Percentiles rank a stretch among this genome's conserved stretches.
These are phyloP conservation scores for Nakazawaea ishiwadae DNA, from an alignment of 805 yeast genomes.

Conservation along the genomic window DNA sequence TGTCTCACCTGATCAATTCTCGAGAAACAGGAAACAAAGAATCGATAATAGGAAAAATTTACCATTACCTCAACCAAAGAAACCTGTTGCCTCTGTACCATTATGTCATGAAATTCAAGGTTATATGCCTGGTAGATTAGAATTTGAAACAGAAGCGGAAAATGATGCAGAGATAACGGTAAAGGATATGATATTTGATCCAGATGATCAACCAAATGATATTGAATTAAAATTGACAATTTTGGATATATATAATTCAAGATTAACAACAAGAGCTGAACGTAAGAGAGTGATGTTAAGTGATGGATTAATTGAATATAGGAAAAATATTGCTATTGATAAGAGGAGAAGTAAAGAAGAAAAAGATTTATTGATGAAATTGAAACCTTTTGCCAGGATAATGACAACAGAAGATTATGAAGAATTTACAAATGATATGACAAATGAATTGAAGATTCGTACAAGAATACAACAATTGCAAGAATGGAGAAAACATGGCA, in stretches of 20 bases:
- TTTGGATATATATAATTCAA: constrained; percentile 82
- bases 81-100: constrained; percentile 90
- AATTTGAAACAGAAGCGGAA: constrained; percentile 93
- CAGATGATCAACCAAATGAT: constrained; percentile 85
- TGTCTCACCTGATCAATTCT: constrained; percentile 64
- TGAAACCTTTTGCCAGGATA: constrained; percentile 78
- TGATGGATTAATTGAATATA: constrained; percentile 78
- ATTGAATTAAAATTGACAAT: constrained; percentile 85
- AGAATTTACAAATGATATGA: constrained; percentile 63
- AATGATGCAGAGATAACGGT: constrained; percentile 94
- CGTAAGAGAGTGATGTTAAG: constrained; percentile 77
- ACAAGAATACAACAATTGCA: constrained; percentile 84
- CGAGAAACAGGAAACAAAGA: constrained; percentile 61
- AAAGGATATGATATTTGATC: constrained; percentile 93
- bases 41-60: constrained; percentile 67
- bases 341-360: constrained; percentile 87
- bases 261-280: constrained; percentile 89
- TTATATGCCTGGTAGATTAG: constrained; percentile 97
- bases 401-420: constrained; percentile 81
- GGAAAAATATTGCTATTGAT: constrained; percentile 75
- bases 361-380: constrained; percentile 68
- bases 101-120: constrained; percentile 96
- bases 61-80: constrained; percentile 81
- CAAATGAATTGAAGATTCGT: constrained; percentile 75
- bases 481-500: constrained; percentile 89